These are phyloP conservation scores for Triticum monococcum DNA, from an alignment of 176 grass and related monocot genomes.

Conservation along the genomic window DNA sequence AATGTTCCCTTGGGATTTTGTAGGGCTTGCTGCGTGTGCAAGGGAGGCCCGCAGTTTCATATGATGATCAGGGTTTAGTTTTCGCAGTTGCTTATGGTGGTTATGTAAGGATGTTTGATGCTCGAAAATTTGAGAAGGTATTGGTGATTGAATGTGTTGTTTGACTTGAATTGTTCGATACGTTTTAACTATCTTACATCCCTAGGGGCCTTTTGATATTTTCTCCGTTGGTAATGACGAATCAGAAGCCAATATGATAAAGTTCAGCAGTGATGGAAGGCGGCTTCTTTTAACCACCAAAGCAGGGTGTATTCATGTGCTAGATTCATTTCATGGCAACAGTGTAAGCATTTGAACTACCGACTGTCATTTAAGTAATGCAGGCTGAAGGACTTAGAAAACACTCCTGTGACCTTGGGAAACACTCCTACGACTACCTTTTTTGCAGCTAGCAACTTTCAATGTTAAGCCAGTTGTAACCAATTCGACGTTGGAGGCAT, in stretches of 20 bases:
- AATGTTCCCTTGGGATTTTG: slow-evolving; percentile 27
- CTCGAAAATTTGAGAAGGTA: slow-evolving; percentile 88
- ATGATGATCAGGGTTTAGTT: slow-evolving; percentile 89
- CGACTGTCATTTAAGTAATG: neutral
- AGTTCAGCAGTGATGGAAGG: slow-evolving; percentile 88
- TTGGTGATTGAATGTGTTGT: slow-evolving; percentile 4
- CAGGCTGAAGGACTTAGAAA: neutral
- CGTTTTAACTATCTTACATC: slow-evolving; percentile 21
- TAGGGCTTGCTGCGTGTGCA: slow-evolving; percentile 85
- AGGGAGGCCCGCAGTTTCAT: slow-evolving; percentile 93
- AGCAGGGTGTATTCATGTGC: slow-evolving; percentile 78
- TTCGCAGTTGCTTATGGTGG: slow-evolving; percentile 87
- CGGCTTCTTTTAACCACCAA: slow-evolving; percentile 87
- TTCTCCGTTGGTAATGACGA: slow-evolving; percentile 64
- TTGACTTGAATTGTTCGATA: neutral
- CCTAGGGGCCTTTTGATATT: slow-evolving; percentile 83
- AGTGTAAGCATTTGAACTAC: slow-evolving; percentile 50
- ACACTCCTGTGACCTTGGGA: neutral
- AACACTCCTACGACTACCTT: neutral
- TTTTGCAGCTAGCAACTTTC: slow-evolving; percentile 60
- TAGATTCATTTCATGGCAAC: slow-evolving; percentile 92
- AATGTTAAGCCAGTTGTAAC: slow-evolving; percentile 84
- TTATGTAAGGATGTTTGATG: slow-evolving; percentile 79
- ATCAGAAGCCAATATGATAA: slow-evolving; percentile 87
- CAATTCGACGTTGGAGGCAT: slow-evolving; percentile 80